These are phyloP conservation scores for Heterobasidion annosum DNA, from an alignment of 1,284 basidiomycete species.

Conservation along the genomic window DNA sequence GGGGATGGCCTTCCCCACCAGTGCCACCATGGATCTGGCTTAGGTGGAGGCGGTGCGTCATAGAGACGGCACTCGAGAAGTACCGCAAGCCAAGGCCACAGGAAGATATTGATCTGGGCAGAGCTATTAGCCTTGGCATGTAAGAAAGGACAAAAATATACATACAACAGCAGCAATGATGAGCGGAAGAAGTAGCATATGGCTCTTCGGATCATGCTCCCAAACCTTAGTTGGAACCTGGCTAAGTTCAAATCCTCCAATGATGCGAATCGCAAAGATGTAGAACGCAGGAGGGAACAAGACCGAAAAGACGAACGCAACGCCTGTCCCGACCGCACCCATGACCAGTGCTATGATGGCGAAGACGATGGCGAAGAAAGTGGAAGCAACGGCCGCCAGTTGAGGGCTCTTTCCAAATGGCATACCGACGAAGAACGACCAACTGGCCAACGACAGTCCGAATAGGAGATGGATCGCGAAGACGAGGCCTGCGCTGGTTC, in stretches of 20 bases:
- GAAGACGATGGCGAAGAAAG: constrained; percentile 55
- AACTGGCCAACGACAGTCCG: constrained; percentile 59
- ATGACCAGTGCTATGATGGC: constrained; percentile 63
- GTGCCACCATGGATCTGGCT: constrained; percentile 16
- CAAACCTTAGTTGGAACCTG: constrained; percentile 41
- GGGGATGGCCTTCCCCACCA: constrained; percentile 20
- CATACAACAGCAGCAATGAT: constrained; percentile 57
- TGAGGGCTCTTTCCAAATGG: constrained; percentile 70
- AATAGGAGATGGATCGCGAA: constrained; percentile 59
- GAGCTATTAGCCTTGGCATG: neutral
- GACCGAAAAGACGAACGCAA: constrained; percentile 54
- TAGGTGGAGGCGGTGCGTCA: constrained; percentile 29
- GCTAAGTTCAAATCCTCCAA: constrained; percentile 60
- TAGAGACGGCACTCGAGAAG: constrained; percentile 54
- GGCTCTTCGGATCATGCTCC: constrained; percentile 49
- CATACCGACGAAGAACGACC: constrained; percentile 60
- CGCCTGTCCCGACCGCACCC: constrained; percentile 31
- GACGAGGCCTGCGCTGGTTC: constrained; percentile 51
- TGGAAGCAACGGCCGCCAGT: constrained; percentile 60
- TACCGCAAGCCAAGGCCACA: constrained; percentile 61
- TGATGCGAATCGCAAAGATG: constrained; percentile 59
- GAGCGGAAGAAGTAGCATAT: constrained; percentile 48
- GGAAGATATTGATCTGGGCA: constrained; percentile 52
- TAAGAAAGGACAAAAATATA: constrained; percentile 2
- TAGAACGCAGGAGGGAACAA: constrained; percentile 73